Evolutionary conservation across 495 filamentous ascomycete species (phyloP), one percentile per base, ranked within the genome.

Genomic region (Hypoxylon crocopeplum): DNA sequence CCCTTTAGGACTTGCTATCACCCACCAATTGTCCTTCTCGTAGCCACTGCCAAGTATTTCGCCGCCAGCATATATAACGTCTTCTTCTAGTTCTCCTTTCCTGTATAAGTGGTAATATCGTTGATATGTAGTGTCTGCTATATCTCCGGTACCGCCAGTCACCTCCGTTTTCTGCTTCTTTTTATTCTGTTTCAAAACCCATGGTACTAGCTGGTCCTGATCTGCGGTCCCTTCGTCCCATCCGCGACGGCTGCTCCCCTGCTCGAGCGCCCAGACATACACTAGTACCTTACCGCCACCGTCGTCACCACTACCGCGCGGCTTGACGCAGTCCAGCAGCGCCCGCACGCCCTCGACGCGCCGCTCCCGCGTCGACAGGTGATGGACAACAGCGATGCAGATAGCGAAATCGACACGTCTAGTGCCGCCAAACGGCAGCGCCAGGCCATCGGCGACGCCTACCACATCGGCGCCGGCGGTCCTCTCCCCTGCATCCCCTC

Each of bases 11-110:
- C 52, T 64, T 22, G 54, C 64, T 67, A 81, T 73, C 37, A 72
- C 91, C 93, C 94, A 98, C 94, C 94, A 98, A 78, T 98, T 98
- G 62, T 98, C 94, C 73, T 86, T 94, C 68, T 98, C 94, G 77
- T 97, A 98, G 21, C 94, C 94, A 49, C 86, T 87, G 59, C 88
- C 86, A 34, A 93, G 56, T 13, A 97, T 84, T 41, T 68, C 70
- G 27, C 94, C 94, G 24, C 91, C 92, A 37, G 91, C 94, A 20
- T 75, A 77, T 33, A 69, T 66, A 54, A 96, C 83, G 71, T 98
- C 91, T 30, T 83, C 79, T 67, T 97, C 92, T 67, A 98, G 74
- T 73, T 98, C 94, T 17, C 88, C 90, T 64, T 88, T 83, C 39
- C 87, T 79, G 75, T 96, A 98, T 7, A 98, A 79, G 76, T 98